phyloP scores from a whole-genome alignment of 345 rosid genomes.

The Dipteronia dyeriana region DNA sequence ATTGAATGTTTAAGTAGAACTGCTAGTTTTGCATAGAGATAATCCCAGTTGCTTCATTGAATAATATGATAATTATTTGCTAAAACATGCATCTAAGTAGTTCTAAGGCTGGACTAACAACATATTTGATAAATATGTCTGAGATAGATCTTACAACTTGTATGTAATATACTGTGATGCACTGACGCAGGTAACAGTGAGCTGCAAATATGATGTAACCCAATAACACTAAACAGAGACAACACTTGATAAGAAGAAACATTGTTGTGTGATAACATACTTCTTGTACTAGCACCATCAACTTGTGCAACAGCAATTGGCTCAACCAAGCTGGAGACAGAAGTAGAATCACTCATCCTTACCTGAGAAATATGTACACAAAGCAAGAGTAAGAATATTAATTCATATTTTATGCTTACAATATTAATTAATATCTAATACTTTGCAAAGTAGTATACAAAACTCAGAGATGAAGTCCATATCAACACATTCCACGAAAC shows the following conservation, averaged over 20 bases:
- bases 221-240: background rate
- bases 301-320: constrained; percentile 35
- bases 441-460: background rate
- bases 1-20: background rate
- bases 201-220: background rate
- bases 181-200: background rate
- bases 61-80: background rate
- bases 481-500: background rate
- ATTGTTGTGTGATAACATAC: constrained; percentile 30
- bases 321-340: constrained; percentile 21
- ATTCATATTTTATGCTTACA: background rate
- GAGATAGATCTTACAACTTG: background rate
- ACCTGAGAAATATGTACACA: constrained; percentile 26
- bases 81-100: background rate
- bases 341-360: constrained; percentile 19
- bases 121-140: background rate
- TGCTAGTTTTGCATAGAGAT: background rate
- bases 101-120: background rate
- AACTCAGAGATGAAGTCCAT: background rate
- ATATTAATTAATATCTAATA: too few relatives aligned
- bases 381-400: background rate
- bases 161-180: background rate
- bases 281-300: constrained; percentile 39
- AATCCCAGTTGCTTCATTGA: constrained; percentile 3
- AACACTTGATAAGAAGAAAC: constrained; percentile 7